phyloP scores from a whole-genome alignment of 306 rosid genomes.

The Mucuna pruriens region DNA sequence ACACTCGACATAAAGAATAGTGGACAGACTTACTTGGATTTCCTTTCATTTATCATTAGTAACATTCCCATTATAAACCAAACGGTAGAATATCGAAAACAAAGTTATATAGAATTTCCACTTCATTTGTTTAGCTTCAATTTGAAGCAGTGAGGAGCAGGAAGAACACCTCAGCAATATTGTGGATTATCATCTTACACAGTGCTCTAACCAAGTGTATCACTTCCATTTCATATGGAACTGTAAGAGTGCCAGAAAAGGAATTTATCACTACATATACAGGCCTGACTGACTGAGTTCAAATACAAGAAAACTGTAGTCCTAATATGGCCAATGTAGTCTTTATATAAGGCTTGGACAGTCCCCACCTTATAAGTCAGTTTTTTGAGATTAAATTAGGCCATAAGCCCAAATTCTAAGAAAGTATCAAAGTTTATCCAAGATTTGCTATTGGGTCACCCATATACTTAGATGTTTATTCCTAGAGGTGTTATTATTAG shows the following conservation, averaged over 20 bases:
- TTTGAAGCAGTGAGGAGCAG: not conserved
- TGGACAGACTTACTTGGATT: not conserved
- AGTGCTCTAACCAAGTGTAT: not conserved
- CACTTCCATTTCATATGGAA: not conserved
- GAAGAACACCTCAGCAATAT: not conserved
- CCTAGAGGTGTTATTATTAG: not conserved
- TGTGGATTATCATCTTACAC: not conserved
- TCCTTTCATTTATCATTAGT: not conserved
- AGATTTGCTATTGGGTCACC: not conserved
- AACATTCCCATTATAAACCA: constrained; percentile 8
- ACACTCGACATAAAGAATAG: constrained; percentile 23
- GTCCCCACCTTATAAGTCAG: not conserved
- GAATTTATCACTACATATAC: not conserved
- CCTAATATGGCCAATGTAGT: not conserved
- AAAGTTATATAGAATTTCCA: not conserved
- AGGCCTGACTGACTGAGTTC: constrained; percentile 7
- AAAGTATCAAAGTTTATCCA: not conserved
- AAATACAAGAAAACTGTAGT: not conserved
- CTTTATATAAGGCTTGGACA: not conserved
- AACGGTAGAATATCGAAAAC: constrained; percentile 5
- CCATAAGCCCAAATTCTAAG: not conserved
- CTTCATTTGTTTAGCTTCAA: constrained; percentile 15
- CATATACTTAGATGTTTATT: not conserved
- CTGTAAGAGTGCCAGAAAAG: not conserved
- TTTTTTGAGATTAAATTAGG: not conserved